Base-by-base conservation (phyloP, 441 rosid genomes). In the Breynia disticha region DNA sequence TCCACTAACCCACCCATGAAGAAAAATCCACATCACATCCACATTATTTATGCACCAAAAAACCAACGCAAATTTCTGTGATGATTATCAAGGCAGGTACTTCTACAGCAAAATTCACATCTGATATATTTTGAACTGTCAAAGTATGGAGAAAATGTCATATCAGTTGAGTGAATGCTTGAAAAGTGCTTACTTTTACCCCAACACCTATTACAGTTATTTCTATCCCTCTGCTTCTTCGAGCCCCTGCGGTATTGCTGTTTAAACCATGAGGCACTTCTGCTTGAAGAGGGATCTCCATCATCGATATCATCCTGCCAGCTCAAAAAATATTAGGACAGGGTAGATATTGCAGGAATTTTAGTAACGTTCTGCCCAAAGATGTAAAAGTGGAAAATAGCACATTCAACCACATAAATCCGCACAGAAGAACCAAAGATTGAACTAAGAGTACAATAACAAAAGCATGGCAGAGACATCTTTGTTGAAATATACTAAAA, bases 181-280 rank as follows among this genome's bases (percentile, higher is more conserved):
- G 14, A 59, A 45, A 22, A 46, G n/a, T 48, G 7, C 87, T 81
- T 83, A 87, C 98, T 80, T 82, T 62, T 69, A 61, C 76, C 67
- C 56, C 63, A 42, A 37, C 21, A 63, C 21, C 61, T 66, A 39
- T 62, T 50, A 56, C 79, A 70, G 46, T 63, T 66, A 67, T 72
- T 76, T 60, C 68, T 69, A 55, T 64, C 64, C 62, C 44, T 16
- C 8, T 68, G 67, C 24, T 60, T 75, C 69, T 68, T 69, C 9
- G 83, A 50, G 55, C 84, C 81, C 62, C 56, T 79, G 11, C 60
- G 45, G 57, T 73, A 75, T 32, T 80, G 67, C 19, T 72, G 78
- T 63, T 66, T 77, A 66, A 75, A 87, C 96, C 96, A 79, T 1
- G 96, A 80, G 38, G 61, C 37, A 10, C 59, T 72, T 61, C 68